Evolutionary conservation across 257 asterid genomes (phyloP).

Genomic region (Jacaranda copaia): DNA sequence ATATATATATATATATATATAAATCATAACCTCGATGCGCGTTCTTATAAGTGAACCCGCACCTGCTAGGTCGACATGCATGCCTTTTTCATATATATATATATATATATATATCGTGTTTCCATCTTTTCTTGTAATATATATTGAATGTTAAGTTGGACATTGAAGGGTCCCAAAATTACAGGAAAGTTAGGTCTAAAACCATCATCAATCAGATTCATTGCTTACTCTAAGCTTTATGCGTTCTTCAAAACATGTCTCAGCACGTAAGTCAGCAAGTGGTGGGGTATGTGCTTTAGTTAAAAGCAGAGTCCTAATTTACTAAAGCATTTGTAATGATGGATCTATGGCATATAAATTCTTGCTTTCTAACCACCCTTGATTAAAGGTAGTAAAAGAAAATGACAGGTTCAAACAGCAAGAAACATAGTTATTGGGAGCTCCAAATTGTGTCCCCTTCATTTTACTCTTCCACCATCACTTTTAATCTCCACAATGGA

Average conservation of each 20-base stretch:
- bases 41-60: background rate
- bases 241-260: background rate
- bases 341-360: conserved; percentile 4
- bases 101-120: background rate
- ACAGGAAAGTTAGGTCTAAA: conserved; percentile 42
- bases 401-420: conserved; percentile 35
- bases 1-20: no score
- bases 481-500: conserved; percentile 36
- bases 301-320: conserved; percentile 31
- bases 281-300: conserved; percentile 43
- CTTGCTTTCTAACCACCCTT: conserved; percentile 36
- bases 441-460: conserved; percentile 44
- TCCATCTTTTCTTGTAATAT: background rate
- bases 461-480: conserved; percentile 43
- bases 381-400: conserved; percentile 33
- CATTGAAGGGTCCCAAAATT: conserved; percentile 32
- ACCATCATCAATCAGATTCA: conserved; percentile 30
- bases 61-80: conserved; percentile 12
- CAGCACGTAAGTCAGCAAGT: conserved; percentile 6
- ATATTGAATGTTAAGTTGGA: conserved; percentile 34
- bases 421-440: conserved; percentile 38
- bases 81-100: background rate
- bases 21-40: conserved; percentile 27
- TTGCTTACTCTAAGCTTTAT: background rate
- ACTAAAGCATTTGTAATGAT: conserved; percentile 30